Percentiles rank a stretch among this genome's conserved stretches.
phyloP scores from a whole-genome alignment of 2,329 filamentous ascomycete species.

The Colletotrichum musae region DNA sequence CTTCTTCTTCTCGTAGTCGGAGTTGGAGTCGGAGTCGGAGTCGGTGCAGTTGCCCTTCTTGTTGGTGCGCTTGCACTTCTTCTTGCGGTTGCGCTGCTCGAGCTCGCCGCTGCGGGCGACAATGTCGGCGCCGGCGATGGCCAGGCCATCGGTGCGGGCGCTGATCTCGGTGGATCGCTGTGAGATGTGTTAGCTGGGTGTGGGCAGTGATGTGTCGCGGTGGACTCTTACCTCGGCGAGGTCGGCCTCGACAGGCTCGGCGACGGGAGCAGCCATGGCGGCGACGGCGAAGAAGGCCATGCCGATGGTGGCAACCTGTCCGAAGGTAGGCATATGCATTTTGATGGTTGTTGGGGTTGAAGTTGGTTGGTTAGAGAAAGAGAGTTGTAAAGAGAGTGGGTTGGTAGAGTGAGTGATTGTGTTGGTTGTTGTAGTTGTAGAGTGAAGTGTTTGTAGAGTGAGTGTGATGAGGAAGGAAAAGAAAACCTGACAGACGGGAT shows the following conservation, averaged over 20 bases:
- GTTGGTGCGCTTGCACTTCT: constrained; percentile 36
- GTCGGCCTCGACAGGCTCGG: constrained; percentile 18
- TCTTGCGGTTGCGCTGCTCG: constrained; percentile 31
- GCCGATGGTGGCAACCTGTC: constrained; percentile 37
- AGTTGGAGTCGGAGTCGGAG: constrained; percentile 11
- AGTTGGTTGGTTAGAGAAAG: neutral
- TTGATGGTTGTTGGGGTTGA: constrained; percentile 10
- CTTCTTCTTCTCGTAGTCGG: constrained; percentile 27
- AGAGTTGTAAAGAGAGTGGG: neutral
- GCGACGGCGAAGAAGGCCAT: constrained; percentile 33
- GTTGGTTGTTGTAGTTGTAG: neutral
- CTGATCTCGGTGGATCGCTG: constrained; percentile 30
- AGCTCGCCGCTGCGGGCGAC: neutral
- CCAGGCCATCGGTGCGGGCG: constrained; percentile 19
- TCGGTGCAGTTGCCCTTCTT: constrained; percentile 26
- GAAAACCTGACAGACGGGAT: neutral
- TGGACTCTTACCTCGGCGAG: constrained; percentile 19
- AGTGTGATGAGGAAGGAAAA: constrained; percentile 20
- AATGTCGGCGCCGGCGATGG: constrained; percentile 8
- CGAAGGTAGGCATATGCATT: constrained; percentile 36
- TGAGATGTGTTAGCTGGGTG: neutral
- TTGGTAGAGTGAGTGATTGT: neutral
- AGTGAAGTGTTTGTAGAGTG: constrained; percentile 25
- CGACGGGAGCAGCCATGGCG: constrained; percentile 27
- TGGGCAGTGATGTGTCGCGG: neutral